Base-by-base conservation (phyloP, 2,329 filamentous ascomycete genomes). In the Biscogniauxia mediterranea region DNA sequence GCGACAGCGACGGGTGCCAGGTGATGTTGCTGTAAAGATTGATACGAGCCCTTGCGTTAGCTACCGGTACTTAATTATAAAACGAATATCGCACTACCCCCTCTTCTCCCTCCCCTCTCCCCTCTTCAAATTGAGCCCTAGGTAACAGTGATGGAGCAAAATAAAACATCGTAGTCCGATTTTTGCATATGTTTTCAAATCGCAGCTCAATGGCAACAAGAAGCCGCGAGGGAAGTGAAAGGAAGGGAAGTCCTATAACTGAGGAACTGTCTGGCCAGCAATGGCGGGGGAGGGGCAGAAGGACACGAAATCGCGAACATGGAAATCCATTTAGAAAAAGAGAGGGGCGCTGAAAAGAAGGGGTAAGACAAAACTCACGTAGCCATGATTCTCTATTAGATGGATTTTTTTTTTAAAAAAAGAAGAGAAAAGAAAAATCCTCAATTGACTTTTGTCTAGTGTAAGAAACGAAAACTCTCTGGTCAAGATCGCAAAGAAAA, bases 1-100 rank as follows among this genome's bases (percentile, higher is more conserved):
- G 90, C 59, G 89, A 90, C 74, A 95, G 89, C 64, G 89, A 91
- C 8, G 88, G 83, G 82, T 95, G 91, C 91, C 91, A 95, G 77
- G 91, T 94, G 77, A 95, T 94, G 84, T 95, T 95, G 76, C 91
- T 95, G 74, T 63, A 26, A 15, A 11, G 38, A 46, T 32, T 32
- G 38, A n/a, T 2, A n/a, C 2, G 38, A n/a, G 17, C 2, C 13
- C 38, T 57, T 3, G n/a, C 11, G 19, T 42, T 49, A 52, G 50
- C 13, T 52, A 32, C 28, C 19, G 19, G 50, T 52, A 25, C 19
- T 19, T 9, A 32, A 32, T 32, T 8, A 20, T 20, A 54, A 23
- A 26, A 26, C 13, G 21, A 26, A 9, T 17, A 26, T 25, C 19
- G 51, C 9, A 3, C 9, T 11, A 8, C 26, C n/a, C n/a, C n/a